These are phyloP conservation scores for Claviceps purpurea DNA, from an alignment of 2,329 filamentous ascomycete genomes.

Conservation along the genomic window DNA sequence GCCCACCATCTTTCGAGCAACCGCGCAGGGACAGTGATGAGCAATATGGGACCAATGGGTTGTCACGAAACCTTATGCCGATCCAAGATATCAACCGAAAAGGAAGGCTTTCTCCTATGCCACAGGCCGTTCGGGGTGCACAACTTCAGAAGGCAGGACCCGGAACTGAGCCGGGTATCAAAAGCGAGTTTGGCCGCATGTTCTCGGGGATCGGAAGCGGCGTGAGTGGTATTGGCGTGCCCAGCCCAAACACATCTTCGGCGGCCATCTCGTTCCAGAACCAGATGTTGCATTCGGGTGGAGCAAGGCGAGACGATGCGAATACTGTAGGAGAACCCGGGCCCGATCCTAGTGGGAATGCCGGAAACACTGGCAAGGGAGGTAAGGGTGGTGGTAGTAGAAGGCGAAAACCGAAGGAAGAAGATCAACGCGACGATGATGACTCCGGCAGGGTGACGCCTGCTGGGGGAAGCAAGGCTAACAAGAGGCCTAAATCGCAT, in stretches of 20 bases:
- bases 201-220: constrained; percentile 76
- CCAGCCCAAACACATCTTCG: constrained; percentile 34
- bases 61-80: constrained; percentile 54
- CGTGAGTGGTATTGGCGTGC: constrained; percentile 35
- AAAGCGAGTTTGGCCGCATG: constrained; percentile 89
- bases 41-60: constrained; percentile 17
- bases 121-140: constrained; percentile 86
- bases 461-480: constrained; percentile 35
- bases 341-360: constrained; percentile 26
- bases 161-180: constrained; percentile 74
- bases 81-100: constrained; percentile 71
- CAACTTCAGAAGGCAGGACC: constrained; percentile 70
- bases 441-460: constrained; percentile 49
- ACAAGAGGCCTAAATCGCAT: constrained; percentile 56
- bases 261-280: constrained; percentile 29
- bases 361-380: constrained; percentile 25
- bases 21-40: constrained; percentile 27
- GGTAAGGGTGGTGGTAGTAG: constrained; percentile 36
- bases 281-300: constrained; percentile 11
- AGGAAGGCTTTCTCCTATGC: constrained; percentile 74
- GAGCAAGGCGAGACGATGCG: constrained; percentile 39
- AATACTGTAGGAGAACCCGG: constrained; percentile 30
- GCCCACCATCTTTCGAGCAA: constrained; percentile 26
- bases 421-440: constrained; percentile 57
- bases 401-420: constrained; percentile 63